Percentiles rank a stretch among this genome's conserved stretches.
Conservation (phyloP, 2,329 filamentous ascomycete genomes). For the Fusarium sublunatum region DNA sequence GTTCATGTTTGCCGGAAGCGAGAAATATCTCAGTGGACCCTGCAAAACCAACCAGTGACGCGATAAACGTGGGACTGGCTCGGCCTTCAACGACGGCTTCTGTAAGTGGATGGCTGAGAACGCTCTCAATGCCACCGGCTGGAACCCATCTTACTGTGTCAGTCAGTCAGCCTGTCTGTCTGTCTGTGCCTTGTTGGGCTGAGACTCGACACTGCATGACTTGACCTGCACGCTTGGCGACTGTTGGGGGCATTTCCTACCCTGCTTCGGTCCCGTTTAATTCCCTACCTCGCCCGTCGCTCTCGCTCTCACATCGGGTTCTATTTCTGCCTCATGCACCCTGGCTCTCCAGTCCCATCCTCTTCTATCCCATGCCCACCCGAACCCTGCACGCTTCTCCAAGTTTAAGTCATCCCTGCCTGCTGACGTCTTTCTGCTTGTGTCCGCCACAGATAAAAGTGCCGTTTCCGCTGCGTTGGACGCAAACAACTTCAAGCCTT, state of each 20-base stretch:
- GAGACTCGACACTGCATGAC: constrained; percentile 15
- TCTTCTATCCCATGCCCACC: constrained; percentile 15
- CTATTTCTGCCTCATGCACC: constrained; percentile 37
- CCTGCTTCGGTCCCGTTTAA: constrained; percentile 24
- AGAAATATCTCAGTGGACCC: constrained; percentile 40
- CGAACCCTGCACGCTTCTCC: constrained; percentile 31
- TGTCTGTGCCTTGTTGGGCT: constrained; percentile 27
- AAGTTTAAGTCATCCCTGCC: constrained; percentile 40
- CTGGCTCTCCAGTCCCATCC: constrained; percentile 15
- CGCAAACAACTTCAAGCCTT: constrained; percentile 44
- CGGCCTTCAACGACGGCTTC: constrained; percentile 17
- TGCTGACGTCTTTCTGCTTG: constrained; percentile 45
- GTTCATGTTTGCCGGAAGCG: constrained; percentile 19
- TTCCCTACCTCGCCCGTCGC: constrained; percentile 29
- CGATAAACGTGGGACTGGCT: constrained; percentile 37
- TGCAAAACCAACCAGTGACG: constrained; percentile 25
- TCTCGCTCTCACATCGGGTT: constrained; percentile 21
- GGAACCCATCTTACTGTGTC: constrained; percentile 1
- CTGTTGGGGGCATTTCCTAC: constrained; percentile 23
- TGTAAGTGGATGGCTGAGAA: constrained; percentile 29
- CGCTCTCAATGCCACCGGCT: constrained; percentile 16
- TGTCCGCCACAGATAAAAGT: constrained; percentile 43
- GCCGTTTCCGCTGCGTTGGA: constrained; percentile 37
- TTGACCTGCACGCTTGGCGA: constrained; percentile 26
- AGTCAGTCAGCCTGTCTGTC: not conserved